Evolutionary conservation across 495 filamentous ascomycete species (phyloP).

Genomic region (Hypomontagnella monticulosa): DNA sequence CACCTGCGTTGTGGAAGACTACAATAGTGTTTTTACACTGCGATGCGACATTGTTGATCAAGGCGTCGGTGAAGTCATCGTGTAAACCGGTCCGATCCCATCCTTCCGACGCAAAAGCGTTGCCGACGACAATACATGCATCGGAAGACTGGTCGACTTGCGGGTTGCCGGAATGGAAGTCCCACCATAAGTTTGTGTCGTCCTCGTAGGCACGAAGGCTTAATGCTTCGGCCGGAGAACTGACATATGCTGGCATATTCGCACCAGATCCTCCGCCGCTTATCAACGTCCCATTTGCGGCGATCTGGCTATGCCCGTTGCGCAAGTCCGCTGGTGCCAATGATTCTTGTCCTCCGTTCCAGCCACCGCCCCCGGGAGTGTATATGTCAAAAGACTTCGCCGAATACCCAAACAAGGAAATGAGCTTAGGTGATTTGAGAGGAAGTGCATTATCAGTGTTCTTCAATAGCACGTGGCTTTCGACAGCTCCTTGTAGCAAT

Average conservation of each 20-base stretch:
- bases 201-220: conserved; percentile 63
- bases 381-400: conserved; percentile 56
- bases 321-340: conserved; percentile 55
- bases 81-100: conserved; percentile 53
- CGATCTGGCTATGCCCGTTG: conserved; percentile 46
- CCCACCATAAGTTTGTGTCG: conserved; percentile 62
- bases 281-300: conserved; percentile 63
- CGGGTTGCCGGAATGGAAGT: conserved; percentile 52
- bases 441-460: conserved; percentile 66
- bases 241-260: conserved; percentile 61
- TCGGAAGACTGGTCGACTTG: conserved; percentile 63
- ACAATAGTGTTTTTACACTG: conserved; percentile 70
- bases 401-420: conserved; percentile 64
- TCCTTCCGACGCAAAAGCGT: conserved; percentile 67
- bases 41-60: conserved; percentile 66
- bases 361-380: conserved; percentile 40
- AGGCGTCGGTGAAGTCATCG: conserved; percentile 64
- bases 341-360: conserved; percentile 41
- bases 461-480: conserved; percentile 71
- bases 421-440: conserved; percentile 57
- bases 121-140: conserved; percentile 73
- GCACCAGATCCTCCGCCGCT: conserved; percentile 70
- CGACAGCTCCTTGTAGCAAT: conserved; percentile 58
- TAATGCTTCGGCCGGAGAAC: conserved; percentile 69
- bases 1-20: conserved; percentile 68